Base-by-base conservation (phyloP, 768 basidiomycete genomes). In the Tylopilus subfusipes region DNA sequence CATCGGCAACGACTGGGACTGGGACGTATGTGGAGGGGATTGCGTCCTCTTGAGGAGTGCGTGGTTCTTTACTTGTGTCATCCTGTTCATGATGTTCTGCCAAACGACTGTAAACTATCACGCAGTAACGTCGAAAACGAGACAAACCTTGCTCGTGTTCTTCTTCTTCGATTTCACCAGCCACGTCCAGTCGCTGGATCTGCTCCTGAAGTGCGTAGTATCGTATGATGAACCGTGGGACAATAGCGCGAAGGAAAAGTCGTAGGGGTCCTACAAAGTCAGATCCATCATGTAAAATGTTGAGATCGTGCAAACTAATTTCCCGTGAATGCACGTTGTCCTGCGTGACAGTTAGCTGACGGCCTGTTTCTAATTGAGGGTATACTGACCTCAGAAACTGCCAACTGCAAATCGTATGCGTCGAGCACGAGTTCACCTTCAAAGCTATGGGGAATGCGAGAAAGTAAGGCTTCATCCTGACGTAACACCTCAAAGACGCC, bases 401-500 rank as follows among this genome's bases (percentile, higher is more conserved):
- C 68, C 22, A 92, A 67, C 52, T 83, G 78, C 50, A 92, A 65
- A 63, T 89, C 86, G 59, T 81, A 81, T n/a, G 86, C 86, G 48
- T 88, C 83, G 2, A 92, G 65, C 33, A 83, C 71, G 24, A 92
- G 72, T 69, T 91, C 89, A 50, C 78, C 81, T 42, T 84, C 80
- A 21, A 73, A 63, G 43, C 82, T 66, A 30, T 80, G 76, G 29
- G 77, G 71, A 8, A 82, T 59, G 16, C 72, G 68, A 44, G 74
- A 71, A 29, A 88, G 63, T 51, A 73, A 66, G 25, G 47, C 65
- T 45, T 81, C 78, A 52, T 90, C 86, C 62, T 80, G 77, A 29
- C 87, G 85, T 40, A 92, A 71, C 52, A 84, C 85, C 52, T 85
- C 85, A 62, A 91, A 90, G 19, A 90, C 80, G 53, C 71, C 75